Percentiles rank a stretch among this genome's conserved stretches.
These are phyloP conservation scores for Novakomyces olei DNA, from an alignment of 805 yeast genomes.

Conservation along the genomic window DNA sequence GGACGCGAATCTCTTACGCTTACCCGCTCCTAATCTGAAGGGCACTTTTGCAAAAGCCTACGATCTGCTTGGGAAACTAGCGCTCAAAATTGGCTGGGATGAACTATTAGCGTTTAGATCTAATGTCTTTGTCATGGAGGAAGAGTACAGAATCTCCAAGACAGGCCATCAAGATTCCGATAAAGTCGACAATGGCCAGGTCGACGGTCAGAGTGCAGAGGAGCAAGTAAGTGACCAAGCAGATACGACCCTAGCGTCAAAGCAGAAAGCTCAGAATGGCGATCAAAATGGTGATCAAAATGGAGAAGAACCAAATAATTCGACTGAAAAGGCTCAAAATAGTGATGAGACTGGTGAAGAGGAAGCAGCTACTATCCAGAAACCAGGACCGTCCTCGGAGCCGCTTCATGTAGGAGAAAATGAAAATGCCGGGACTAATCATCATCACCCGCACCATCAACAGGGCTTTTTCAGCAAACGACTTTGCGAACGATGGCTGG, in stretches of 20 bases:
- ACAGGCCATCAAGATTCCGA: too few relatives aligned
- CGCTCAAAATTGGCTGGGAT: conserved; percentile 65
- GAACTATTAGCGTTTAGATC: conserved; percentile 42
- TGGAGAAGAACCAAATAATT: neutral
- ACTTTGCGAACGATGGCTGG: conserved; percentile 60
- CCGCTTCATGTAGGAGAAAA: too few relatives aligned
- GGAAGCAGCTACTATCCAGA: conserved; percentile 3
- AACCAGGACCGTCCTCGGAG: conserved; percentile 10
- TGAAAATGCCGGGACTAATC: conserved; percentile 4
- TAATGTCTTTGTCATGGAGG: conserved; percentile 59
- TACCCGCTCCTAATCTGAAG: conserved; percentile 29
- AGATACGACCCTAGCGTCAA: too few relatives aligned
- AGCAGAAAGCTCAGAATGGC: too few relatives aligned
- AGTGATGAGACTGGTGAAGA: conserved; percentile 6
- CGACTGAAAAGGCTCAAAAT: neutral
- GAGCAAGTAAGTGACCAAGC: neutral
- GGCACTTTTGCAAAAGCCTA: conserved; percentile 41
- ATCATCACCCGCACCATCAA: neutral
- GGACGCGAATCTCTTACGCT: conserved; percentile 27
- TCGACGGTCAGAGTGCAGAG: neutral
- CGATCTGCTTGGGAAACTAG: conserved; percentile 45
- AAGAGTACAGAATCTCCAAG: conserved; percentile 29
- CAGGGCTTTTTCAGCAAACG: conserved; percentile 20
- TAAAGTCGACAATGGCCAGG: neutral
- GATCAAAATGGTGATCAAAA: neutral